phyloP scores from a whole-genome alignment of 2,329 filamentous ascomycete genomes.

The Calonectria hawksworthii region DNA sequence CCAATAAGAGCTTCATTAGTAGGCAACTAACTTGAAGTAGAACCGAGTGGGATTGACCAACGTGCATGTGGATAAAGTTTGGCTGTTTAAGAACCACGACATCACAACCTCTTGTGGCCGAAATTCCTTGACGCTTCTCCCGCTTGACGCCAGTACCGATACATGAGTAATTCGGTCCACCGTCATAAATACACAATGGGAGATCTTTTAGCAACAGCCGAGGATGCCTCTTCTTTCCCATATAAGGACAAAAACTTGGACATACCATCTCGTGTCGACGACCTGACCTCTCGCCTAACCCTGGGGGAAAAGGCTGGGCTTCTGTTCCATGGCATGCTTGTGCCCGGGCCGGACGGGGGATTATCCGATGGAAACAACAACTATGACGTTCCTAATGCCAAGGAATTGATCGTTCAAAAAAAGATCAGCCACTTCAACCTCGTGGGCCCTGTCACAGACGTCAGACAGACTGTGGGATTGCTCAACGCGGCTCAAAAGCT shows the following conservation, averaged over 20 bases:
- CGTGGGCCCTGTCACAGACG: constrained; percentile 57
- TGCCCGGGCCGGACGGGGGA: constrained; percentile 41
- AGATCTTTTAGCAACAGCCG: too few relatives aligned
- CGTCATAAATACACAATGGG: background rate
- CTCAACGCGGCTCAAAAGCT: constrained; percentile 57
- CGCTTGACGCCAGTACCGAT: fast-evolving
- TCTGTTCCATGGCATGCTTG: constrained; percentile 57
- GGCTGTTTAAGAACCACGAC: background rate
- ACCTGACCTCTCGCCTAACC: constrained; percentile 14
- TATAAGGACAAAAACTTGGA: background rate
- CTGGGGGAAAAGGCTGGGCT: constrained; percentile 50
- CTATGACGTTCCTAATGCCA: constrained; percentile 14
- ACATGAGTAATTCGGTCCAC: background rate
- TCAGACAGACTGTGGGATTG: constrained; percentile 52
- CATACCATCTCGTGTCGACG: constrained; percentile 5
- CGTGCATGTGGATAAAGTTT: background rate
- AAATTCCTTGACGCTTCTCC: background rate
- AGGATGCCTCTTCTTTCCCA: background rate
- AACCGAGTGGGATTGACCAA: background rate
- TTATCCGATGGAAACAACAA: constrained; percentile 26
- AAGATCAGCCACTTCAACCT: constrained; percentile 60
- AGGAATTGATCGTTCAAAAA: constrained; percentile 16
- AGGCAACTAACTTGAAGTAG: background rate
- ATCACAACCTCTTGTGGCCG: background rate
- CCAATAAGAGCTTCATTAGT: background rate